Base-by-base conservation (phyloP, 345 rosid species). In the Raphanus sativus region DNA sequence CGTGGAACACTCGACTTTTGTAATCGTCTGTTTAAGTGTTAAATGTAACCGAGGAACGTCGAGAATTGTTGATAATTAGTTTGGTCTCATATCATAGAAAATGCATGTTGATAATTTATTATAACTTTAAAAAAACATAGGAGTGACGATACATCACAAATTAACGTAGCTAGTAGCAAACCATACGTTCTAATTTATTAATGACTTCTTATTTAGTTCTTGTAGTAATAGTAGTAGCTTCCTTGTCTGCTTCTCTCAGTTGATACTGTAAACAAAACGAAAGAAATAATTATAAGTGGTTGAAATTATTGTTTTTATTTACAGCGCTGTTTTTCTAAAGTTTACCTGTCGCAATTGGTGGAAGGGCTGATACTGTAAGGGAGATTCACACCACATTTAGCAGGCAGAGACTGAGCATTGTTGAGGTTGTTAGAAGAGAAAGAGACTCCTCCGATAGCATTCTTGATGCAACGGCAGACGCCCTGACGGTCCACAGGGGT, bases 401-500 rank as follows among this genome's bases (percentile, higher is more conserved):
- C 36, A 12, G 94, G 90, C 63, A 86, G 78, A 24, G 54, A 11
- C 38, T 74, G 61, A 54, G 84, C 91, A 38, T 56, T 30, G 64
- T 67, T 8, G 33, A 48, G 11, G 71, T 84, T 82, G 58, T 67
- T 8, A 17, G 85, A 80, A 6, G 72, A 2, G 76, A 21, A 71
- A 55, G 81, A 61, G 66, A 83, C 34, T 36, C 69, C 15, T 45
- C 17, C 8, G 34, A 85, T 59, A 8, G 82, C 67, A 13, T 24
- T 21, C 64, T 87, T 89, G 74, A 89, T 42, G 86, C 94, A 89
- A 4, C 48, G 76, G 69, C 94, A 89, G 0, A 77, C 77, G 0
- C 74, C 8, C 60, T 68, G 90, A 67, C 90, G 92, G 79, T 90
- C 94, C 36, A 77, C 26, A 16, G 81, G 10, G 80, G 89, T 86